Conservation (phyloP, 371 early-diverging fungal species). For the Neoconidiobolus thromboides region DNA sequence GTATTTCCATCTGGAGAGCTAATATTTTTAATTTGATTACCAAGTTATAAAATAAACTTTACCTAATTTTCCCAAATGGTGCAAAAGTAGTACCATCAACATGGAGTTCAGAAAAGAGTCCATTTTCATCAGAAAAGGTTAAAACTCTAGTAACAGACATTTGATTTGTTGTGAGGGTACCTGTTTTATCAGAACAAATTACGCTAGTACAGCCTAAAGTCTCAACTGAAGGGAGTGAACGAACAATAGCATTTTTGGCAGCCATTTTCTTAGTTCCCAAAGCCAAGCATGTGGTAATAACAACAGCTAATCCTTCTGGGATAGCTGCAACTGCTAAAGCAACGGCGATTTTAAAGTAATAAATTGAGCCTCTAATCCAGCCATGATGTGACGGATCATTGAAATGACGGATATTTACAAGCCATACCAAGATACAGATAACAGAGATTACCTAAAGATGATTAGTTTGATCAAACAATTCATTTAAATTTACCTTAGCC, state of each 20-base stretch:
- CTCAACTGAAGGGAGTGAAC: conserved; percentile 82
- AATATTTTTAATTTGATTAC: background rate
- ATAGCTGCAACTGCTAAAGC: conserved; percentile 98
- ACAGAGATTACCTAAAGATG: conserved; percentile 51
- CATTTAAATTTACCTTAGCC: conserved; percentile 30
- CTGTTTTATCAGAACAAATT: conserved; percentile 98
- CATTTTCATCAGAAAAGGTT: conserved; percentile 19
- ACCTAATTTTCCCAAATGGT: conserved; percentile 50
- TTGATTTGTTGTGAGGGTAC: conserved; percentile 95
- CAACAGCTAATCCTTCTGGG: conserved; percentile 95
- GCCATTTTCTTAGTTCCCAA: conserved; percentile 96
- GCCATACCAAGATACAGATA: conserved; percentile 90
- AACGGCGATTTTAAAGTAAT: conserved; percentile 95
- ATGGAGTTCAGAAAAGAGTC: conserved; percentile 35
- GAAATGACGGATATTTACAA: conserved; percentile 91
- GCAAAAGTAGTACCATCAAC: conserved; percentile 72
- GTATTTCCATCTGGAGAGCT: conserved; percentile 20
- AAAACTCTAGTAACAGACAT: conserved; percentile 73
- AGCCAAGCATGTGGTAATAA: conserved; percentile 93
- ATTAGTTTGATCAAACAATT: background rate
- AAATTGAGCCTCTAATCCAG: conserved; percentile 78
- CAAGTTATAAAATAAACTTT: background rate
- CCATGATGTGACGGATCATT: conserved; percentile 74
- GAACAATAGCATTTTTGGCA: conserved; percentile 86
- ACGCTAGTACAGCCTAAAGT: conserved; percentile 92